Evolutionary conservation across 805 yeast species (phyloP), one percentile per base, ranked within the genome.

Genomic region (Suhomyces faveliae): DNA sequence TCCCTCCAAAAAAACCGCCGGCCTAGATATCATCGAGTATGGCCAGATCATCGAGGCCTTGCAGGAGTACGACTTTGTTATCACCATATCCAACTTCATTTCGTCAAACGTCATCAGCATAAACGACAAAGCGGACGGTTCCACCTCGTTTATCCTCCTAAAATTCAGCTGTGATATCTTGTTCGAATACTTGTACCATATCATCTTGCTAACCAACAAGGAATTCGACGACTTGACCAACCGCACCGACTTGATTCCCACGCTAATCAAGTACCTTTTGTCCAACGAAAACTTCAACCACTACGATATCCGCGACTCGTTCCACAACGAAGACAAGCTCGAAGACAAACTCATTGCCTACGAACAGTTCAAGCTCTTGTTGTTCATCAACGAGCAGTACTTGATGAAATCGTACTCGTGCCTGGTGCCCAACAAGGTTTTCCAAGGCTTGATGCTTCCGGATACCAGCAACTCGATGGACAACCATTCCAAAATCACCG

Each of bases 351-450:
- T 69, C n/a, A 61, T 68, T 11, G 73, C 76, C 9, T 81, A 80
- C 51, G 79, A 87, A 35, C 83, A 85, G 51, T 83, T 90, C 69
- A 84, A 83, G 57, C 68, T 88, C 12, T 64, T 91, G 10, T 69
- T 91, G 35, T 83, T 89, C 1, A 70, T 91, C 21, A 91, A 91
- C 65, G 97, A 91, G 62, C 97, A 91, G 65, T 91, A 81, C 64
- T 81, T 91, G 84, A 85, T 89, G 80, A 51, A 72, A 55, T 63
- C 76, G 54, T 57, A 74, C 63, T 48, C 64, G 4, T 57, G 62
- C 30, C 45, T 54, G 1, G 42, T 52, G 21, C 79, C 83, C 56
- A 78, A 77, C 53, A 56, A 59, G 49, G 85, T 87, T 1, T 80
- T 86, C 57, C 71, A 75, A 4, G 76, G 78, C 2, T 62, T 91